Evolutionary conservation across 2,329 filamentous ascomycete genomes (phyloP), one percentile per base, ranked within the genome.

Genomic region (Venturiaceae sp.): DNA sequence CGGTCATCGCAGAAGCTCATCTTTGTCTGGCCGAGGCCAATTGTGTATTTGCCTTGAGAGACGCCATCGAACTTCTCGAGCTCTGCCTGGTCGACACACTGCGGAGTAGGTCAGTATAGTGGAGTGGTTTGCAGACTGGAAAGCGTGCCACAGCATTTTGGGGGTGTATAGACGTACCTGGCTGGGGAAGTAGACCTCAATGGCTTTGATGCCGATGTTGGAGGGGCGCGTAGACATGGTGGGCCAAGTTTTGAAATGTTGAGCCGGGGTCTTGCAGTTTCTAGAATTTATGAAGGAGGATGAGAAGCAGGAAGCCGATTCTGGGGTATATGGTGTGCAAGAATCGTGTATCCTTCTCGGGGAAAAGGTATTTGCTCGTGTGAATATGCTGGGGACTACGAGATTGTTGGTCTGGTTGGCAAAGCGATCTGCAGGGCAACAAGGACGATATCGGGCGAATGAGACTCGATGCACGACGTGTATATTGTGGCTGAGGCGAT

Each of bases 1-100:
- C 77, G 72, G 68, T 80, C 77, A 68, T 79, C 77, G 68, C 77
- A 79, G 71, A 79, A 80, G 71, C 75, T 77, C 77, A 80, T 80
- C 68, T 76, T 77, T 63, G 77, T 79, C 72, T 79, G 77, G 65
- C 77, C 77, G 61, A 80, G 75, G 61, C 77, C 77, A 71, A 80
- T 79, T 56, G 77, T 79, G 72, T 80, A 80, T 66, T 80, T 80
- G 66, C 77, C 77, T 61, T 69, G 65, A 60, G 71, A 71, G 61
- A 80, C 76, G 69, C 77, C 77, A 76, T 80, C 77, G 72, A 79
- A 79, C 70, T 78, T 78, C 68, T 80, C 77, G 61, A 80, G 75
- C 65, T 79, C 77, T 62, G 74, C 65, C 69, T 80, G 77, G 67
- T 79, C 77, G 63, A 80, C 77, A 65, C 77, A 79, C 77, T 79